Base-by-base conservation (phyloP, 1,284 basidiomycete species). In the Apiotrichum mycotoxinovorans region DNA sequence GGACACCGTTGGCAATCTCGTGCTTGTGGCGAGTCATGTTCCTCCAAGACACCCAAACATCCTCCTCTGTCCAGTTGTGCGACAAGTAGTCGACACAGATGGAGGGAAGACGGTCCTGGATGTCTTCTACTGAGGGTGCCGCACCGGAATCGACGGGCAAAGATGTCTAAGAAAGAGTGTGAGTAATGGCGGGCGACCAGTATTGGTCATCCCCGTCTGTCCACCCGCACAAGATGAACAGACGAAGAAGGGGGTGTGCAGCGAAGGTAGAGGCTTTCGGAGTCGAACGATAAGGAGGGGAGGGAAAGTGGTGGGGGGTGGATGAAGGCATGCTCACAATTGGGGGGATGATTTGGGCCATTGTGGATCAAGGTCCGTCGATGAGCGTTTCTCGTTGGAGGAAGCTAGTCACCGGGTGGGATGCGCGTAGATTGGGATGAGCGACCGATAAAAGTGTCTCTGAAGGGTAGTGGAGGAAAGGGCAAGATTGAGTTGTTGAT, bases 21-120 rank as follows among this genome's bases (percentile, higher is more conserved):
- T 97, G 90, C 84, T 98, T 98, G 81, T 93, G 90, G 64, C 91
- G 86, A 49, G 95, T 98, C 93, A 98, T 98, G 73, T 87, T 91
- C 66, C 95, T 85, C 95, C 95, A 98, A 51, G 89, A 92, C 56
- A 89, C 87, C 93, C 93, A 97, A 15, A 98, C 92, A 76, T 98
- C 96, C 76, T 98, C 94, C 77, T 98, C 96, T 63, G 87, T 84
- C 95, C 96, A 98, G 60, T 96, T 84, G 77, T 98, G 94, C 51
- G 89, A 93, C 58, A 84, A 79, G 66, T 85, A 85, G 74, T 85
- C 83, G 57, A 85, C 83, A 69, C 83, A 84, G 67, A 84, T 83
- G 53, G 80, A 80, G 11, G 83, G 83, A 14, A 83, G 67, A 23
- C 79, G 72, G 52, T 79, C 79, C 63, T 80, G 75, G 63, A 83